phyloP scores from a whole-genome alignment of 2,329 filamentous ascomycete genomes.

The Boeremia exigua region DNA sequence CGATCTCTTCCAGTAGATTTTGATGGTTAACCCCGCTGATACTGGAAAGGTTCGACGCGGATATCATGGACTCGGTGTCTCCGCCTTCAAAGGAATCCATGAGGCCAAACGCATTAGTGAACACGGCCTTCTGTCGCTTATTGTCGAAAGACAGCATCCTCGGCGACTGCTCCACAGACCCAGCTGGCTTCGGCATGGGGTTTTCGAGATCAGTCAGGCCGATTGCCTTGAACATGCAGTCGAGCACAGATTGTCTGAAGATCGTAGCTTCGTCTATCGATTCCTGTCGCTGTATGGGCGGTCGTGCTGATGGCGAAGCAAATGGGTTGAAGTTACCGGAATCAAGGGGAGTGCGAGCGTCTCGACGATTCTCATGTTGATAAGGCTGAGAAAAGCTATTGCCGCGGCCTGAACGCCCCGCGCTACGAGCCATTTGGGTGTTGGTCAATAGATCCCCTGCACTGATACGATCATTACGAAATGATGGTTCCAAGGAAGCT shows the following conservation, averaged over 20 bases:
- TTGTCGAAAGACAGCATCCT: slow-evolving; percentile 84
- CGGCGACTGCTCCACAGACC: slow-evolving; percentile 84
- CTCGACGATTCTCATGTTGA: slow-evolving; percentile 49
- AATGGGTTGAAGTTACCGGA: slow-evolving; percentile 53
- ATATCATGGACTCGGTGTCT: slow-evolving; percentile 83
- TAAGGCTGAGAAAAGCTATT: slow-evolving; percentile 58
- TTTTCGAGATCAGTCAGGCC: slow-evolving; percentile 76
- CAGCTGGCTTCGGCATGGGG: slow-evolving; percentile 64
- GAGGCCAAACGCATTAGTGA: slow-evolving; percentile 88
- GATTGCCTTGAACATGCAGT: slow-evolving; percentile 95
- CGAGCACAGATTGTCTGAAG: slow-evolving; percentile 87
- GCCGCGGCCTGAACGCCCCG: slow-evolving; percentile 55
- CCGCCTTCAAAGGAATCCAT: slow-evolving; percentile 85
- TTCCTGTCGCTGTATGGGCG: slow-evolving; percentile 72
- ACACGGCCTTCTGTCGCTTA: slow-evolving; percentile 77
- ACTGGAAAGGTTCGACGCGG: slow-evolving; percentile 51
- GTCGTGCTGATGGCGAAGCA: slow-evolving; percentile 36
- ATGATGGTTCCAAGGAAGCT: slow-evolving; percentile 31
- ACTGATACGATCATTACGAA: slow-evolving; percentile 43
- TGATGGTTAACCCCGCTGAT: slow-evolving; percentile 65
- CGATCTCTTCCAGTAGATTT: slow-evolving; percentile 78
- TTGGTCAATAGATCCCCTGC: slow-evolving; percentile 80
- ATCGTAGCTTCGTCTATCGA: slow-evolving; percentile 85
- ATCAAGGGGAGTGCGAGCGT: slow-evolving; percentile 54
- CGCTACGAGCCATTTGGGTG: slow-evolving; percentile 70